Percentiles rank a stretch among this genome's conserved stretches.
phyloP scores from a whole-genome alignment of 805 yeast genomes.

The Pichia manshurica region DNA sequence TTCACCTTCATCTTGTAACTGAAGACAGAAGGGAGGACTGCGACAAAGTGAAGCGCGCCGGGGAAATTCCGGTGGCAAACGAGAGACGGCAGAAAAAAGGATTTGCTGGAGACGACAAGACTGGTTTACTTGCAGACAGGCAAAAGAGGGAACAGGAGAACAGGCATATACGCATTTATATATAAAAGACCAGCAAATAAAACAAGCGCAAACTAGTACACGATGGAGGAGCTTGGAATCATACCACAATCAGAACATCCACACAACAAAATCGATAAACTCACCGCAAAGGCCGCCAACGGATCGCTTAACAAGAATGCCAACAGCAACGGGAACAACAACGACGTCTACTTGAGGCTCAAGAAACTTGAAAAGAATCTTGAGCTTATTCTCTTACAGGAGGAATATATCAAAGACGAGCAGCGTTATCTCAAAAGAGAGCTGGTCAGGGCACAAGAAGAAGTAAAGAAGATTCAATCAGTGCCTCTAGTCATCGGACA shows the following conservation, averaged over 20 bases:
- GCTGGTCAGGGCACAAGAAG: conserved; percentile 94
- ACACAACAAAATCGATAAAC: conserved; percentile 13
- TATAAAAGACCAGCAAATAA: too few relatives aligned
- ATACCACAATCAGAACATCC: conserved; percentile 21
- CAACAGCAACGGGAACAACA: conserved; percentile 23
- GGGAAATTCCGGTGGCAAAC: conserved; percentile 16
- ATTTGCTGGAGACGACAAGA: too few relatives aligned
- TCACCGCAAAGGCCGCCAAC: conserved; percentile 10
- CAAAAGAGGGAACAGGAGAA: too few relatives aligned
- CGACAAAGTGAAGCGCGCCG: conserved; percentile 12
- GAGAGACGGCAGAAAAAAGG: background rate
- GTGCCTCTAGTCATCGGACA: conserved; percentile 98
- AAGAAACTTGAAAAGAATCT: conserved; percentile 88
- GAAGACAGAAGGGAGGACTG: too few relatives aligned
- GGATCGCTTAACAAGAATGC: conserved; percentile 17
- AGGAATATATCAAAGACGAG: conserved; percentile 95
- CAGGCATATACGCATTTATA: too few relatives aligned
- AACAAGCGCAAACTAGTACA: background rate
- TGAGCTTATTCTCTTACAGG: conserved; percentile 80
- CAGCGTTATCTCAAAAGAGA: conserved; percentile 95
- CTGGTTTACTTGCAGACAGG: too few relatives aligned
- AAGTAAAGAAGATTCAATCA: conserved; percentile 93
- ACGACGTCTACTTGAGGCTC: conserved; percentile 75
- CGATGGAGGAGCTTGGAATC: conserved; percentile 66
- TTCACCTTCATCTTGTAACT: too few relatives aligned